These are phyloP conservation scores for Colletotrichum nymphaeae DNA, from an alignment of 2,329 filamentous ascomycete genomes.

Conservation along the genomic window DNA sequence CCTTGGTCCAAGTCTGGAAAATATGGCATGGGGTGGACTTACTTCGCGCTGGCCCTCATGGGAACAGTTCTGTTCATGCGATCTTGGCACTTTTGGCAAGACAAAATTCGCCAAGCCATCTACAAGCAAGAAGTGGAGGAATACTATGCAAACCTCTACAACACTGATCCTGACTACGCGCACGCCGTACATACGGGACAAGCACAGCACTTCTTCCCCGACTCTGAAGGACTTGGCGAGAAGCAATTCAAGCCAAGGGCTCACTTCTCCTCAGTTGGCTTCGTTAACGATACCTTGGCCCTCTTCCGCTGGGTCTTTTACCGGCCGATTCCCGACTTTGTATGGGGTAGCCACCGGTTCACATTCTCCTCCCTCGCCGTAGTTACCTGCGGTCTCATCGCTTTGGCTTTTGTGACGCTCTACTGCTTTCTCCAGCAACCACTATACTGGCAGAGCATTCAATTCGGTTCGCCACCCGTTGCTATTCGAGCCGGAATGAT, in stretches of 20 bases:
- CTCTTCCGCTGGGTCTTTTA: conserved; percentile 91
- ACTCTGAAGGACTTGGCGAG: conserved; percentile 67
- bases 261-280: conserved; percentile 79
- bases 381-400: conserved; percentile 73
- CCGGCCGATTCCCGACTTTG: conserved; percentile 81
- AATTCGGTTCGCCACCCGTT: conserved; percentile 87
- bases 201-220: conserved; percentile 80
- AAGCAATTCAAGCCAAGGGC: conserved; percentile 72
- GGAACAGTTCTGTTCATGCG: conserved; percentile 75
- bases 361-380: conserved; percentile 86
- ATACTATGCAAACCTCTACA: conserved; percentile 67
- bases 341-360: conserved; percentile 74
- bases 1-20: conserved; percentile 86
- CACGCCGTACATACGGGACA: conserved; percentile 60
- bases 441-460: conserved; percentile 89
- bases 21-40: conserved; percentile 89
- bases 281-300: conserved; percentile 84
- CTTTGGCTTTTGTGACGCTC: conserved; percentile 78
- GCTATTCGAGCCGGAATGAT: conserved; percentile 93
- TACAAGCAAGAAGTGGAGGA: conserved; percentile 85
- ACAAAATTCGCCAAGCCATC: conserved; percentile 90
- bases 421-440: conserved; percentile 91
- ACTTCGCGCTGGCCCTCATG: conserved; percentile 82
- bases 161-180: conserved; percentile 59
- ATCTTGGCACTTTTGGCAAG: conserved; percentile 90